Base-by-base conservation (phyloP, 2,329 filamentous ascomycete species). In the Raffaelea arxii region DNA sequence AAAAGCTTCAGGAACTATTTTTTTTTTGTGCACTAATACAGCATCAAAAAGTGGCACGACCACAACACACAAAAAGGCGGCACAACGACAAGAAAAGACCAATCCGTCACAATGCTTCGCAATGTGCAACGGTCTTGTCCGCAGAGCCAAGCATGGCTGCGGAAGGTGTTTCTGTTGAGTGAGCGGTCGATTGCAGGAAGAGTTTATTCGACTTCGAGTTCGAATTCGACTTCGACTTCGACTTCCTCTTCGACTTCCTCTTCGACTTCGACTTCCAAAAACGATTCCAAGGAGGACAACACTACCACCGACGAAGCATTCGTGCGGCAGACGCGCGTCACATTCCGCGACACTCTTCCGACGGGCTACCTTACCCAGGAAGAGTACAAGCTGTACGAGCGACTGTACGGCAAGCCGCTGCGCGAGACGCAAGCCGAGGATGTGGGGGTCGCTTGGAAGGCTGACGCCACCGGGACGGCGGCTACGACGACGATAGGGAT, bases 361-460 rank as follows among this genome's bases (percentile, higher is more conserved):
- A 76, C 79, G 25, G 80, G 75, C 27, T 78, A 86, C 55, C 63
- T 96, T 44, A 80, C 71, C 27, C 70, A 74, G 1, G 76, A 84
- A 45, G 89, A 95, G 61, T 81, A 84, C 56, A 69, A 67, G 41
- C 67, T 94, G 1, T 95, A 94, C 62, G 80, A 84, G 58, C 74
- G 88, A 52, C 66, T 94, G 16, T 96, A 92, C 61, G 91, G 90
- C 2, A 71, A 81, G 27, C 87, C 89, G 2, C 60, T 86, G 51
- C 72, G 80, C 37, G 72, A 76, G 44, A 82, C 78, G 2, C 62
- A 58, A 7, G 71, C 75, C 2, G 79, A 82, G 48, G 77, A 84
- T 61, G 70, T 79, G 4, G 78, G 65, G 23, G 73, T 68, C 50
- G 65, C 68, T 1, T 50, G 19, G 16, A 30, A 30, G 27, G 27